Evolutionary conservation across 2,329 filamentous ascomycete species (phyloP), one percentile per base, ranked within the genome.

Genomic region (Fusarium sp.): DNA sequence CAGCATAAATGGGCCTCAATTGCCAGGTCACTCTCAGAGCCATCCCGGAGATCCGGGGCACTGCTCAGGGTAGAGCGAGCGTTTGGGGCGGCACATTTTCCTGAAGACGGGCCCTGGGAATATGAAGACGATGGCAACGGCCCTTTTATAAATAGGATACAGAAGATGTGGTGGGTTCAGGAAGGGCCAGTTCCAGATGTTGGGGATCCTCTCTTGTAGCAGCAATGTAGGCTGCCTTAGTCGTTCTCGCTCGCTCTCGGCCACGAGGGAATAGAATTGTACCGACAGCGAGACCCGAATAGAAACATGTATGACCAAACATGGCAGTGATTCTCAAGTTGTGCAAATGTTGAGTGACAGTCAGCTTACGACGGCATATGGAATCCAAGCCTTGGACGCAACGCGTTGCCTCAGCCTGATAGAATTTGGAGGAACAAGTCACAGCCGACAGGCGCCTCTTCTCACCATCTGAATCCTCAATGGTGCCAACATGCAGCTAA

Each of bases 391-490:
- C 47, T 52, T 52, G 10, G 27, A 4, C 17, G 7, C 17, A 30
- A 12, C 5, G 1, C 10, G 17, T 32, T 30, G 47, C 25, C 47
- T 52, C 47, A 52, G 47, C 47, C 47, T 32, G 27, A 14, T 30
- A 12, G 47, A 17, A 52, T 32, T 6, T 32, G 2, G 10, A 32
- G 17, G 25, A 32, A 14, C 47, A 52, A 52, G 27, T 52, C 27
- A 32, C 47, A 52, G 47, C 47, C 47, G 47, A 52, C 47, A 52
- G 47, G 47, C 47, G 47, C 47, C 47, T 52, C 47, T 52, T 14
- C 6, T 52, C 47, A 52, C 10, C 10, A 50, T 32, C 32, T 27
- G 6, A 30, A 32, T n/a, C 47, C 10, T 7, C 17, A 52, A 32
- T 52, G 47, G 47, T 32, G 47, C 27, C 10, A 52, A 6, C 11